Base-by-base conservation (phyloP, 1,284 basidiomycete genomes). In the Marasmius fiardii region DNA sequence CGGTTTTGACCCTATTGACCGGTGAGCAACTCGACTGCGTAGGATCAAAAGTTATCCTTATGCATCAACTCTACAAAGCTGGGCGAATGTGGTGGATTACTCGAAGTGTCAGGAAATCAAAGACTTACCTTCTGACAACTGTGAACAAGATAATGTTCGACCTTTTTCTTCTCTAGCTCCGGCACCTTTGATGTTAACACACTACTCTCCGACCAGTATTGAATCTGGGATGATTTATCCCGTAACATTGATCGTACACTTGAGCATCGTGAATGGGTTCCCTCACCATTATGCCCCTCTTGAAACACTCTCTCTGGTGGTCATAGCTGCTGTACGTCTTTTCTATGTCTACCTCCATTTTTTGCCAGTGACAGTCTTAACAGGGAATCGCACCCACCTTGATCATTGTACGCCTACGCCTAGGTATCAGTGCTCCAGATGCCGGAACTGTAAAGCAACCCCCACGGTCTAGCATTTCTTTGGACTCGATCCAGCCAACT, bases 201-300 rank as follows among this genome's bases (percentile, higher is more conserved):
- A 26, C n/a, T 28, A 6, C 6, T 28, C 24, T 45, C 14, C 4
- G 4, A 24, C 4, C 14, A 48, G 45, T 18, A 21, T 48, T n/a
- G 45, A 48, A 48, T 48, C 45, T 48, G 45, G 45, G 18, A 48
- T 48, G 26, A 26, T 48, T 31, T 48, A 48, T 31, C 45, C 45
- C 12, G 4, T 48, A 6, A 31, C 16, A 11, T 12, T 48, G 16
- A 31, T 48, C 16, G 28, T 33, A 14, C 45, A 48, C 24, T 18
- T 48, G 23, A 20, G 16, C 18, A 39, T 39, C 37, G 12, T 14
- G 16, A 39, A 39, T 20, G 37, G 5, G 4, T 20, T 31, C 10
- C 5, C 28, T 31, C 28, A 10, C 5, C 5, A 4, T 39, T 14
- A 39, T 4, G 4, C 12, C 16, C 37, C 37, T 14, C 4, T 39